These are phyloP conservation scores for Xylaria arbuscula DNA, from an alignment of 2,329 filamentous ascomycete species.

Conservation along the genomic window DNA sequence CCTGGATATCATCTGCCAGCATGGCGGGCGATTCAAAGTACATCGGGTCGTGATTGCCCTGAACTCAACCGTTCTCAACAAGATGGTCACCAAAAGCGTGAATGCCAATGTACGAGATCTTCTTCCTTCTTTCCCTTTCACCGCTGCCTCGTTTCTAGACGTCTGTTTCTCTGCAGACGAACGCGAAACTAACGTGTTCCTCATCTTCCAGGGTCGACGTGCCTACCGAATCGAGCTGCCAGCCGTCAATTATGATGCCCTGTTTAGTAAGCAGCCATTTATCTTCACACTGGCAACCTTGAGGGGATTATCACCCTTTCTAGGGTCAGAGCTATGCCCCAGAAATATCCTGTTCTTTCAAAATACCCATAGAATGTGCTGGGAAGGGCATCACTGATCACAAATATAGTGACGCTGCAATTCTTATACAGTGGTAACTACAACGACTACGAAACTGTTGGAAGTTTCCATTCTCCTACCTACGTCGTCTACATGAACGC, in stretches of 20 bases:
- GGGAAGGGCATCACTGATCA: background rate
- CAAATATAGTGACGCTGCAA: slow-evolving; percentile 18
- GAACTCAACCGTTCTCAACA: slow-evolving; percentile 7
- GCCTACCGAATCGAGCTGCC: slow-evolving; percentile 18
- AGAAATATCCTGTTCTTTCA: background rate
- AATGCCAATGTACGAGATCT: slow-evolving; percentile 8
- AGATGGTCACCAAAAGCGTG: slow-evolving; percentile 6
- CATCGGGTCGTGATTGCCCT: slow-evolving; percentile 19
- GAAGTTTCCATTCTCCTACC: slow-evolving; percentile 17
- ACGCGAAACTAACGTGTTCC: slow-evolving; percentile 1
- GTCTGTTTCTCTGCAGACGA: background rate
- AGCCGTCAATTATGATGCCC: slow-evolving; percentile 44
- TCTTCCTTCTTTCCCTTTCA: background rate
- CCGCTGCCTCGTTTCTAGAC: background rate
- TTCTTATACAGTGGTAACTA: slow-evolving; percentile 32
- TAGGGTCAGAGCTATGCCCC: background rate
- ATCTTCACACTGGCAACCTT: background rate
- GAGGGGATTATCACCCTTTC: background rate
- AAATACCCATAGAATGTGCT: background rate
- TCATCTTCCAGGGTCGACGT: slow-evolving; percentile 11
- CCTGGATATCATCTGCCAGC: slow-evolving; percentile 19
- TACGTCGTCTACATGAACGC: slow-evolving; percentile 23
- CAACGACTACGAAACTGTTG: slow-evolving; percentile 20
- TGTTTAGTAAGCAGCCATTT: slow-evolving; percentile 10
- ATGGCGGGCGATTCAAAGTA: slow-evolving; percentile 3